Conservation (phyloP, 2,329 filamentous ascomycete genomes). For the Dactylellina leptospora region DNA sequence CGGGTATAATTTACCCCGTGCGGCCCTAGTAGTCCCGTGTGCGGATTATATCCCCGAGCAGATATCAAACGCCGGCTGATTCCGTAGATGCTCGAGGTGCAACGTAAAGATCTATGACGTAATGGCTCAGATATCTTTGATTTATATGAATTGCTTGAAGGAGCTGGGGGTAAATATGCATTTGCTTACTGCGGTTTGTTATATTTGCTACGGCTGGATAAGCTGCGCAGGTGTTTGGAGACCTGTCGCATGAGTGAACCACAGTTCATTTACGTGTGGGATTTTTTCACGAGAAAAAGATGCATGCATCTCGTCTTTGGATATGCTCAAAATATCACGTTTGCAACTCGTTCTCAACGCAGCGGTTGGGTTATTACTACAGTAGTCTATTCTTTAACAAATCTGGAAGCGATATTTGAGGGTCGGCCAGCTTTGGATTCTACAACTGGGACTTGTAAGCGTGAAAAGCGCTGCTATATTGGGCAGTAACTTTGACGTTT, state of each 20-base stretch:
- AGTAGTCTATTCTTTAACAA: no score
- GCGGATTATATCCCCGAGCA: not conserved
- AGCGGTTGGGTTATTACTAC: no score
- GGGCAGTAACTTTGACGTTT: no score
- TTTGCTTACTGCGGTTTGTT: constrained; percentile 6
- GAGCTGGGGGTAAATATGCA: not conserved
- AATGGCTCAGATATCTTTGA: not conserved
- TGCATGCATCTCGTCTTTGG: no score
- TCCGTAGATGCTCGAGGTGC: not conserved
- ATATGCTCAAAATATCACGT: no score
- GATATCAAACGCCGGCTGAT: not conserved
- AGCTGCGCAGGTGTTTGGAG: constrained; percentile 13
- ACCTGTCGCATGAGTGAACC: constrained; percentile 6
- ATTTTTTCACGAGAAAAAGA: no score
- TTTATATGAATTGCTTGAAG: not conserved
- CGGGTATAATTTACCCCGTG: not conserved
- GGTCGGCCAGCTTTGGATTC: no score
- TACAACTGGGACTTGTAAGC: no score
- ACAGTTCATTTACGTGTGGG: no score
- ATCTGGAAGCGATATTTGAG: no score
- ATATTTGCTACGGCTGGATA: not conserved
- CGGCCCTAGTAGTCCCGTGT: not conserved
- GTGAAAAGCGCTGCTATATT: no score
- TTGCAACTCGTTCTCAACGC: no score
- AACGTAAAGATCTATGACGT: constrained; percentile 14